phyloP scores from a whole-genome alignment of 345 rosid species.

The Aquilaria malaccensis region DNA sequence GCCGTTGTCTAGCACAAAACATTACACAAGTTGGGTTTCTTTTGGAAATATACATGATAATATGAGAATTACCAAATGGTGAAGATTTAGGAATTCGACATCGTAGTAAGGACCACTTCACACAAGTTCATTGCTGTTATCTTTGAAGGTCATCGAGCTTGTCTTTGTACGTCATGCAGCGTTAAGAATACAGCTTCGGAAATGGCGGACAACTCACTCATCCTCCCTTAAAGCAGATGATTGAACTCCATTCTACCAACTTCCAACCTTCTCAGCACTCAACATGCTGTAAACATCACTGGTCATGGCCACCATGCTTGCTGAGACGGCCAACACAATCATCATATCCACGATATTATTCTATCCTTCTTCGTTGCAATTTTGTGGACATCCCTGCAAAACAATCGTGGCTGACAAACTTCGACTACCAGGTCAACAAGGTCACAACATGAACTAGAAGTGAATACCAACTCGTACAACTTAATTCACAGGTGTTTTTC shows the following conservation, averaged over 20 bases:
- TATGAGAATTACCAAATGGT: too few relatives aligned
- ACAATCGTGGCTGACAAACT: background rate
- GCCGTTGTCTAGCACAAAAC: too few relatives aligned
- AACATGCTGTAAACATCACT: conserved; percentile 45
- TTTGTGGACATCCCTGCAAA: conserved; percentile 42
- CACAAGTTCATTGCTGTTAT: background rate
- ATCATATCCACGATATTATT: conserved; percentile 47
- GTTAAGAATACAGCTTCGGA: background rate
- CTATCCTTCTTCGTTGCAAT: conserved; percentile 47
- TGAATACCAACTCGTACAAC: background rate
- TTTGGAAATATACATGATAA: too few relatives aligned
- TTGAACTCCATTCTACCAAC: conserved; percentile 10
- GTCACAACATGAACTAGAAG: background rate
- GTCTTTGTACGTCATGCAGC: background rate
- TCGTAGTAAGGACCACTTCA: too few relatives aligned
- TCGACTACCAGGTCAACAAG: background rate
- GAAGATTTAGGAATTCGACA: too few relatives aligned
- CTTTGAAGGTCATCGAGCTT: background rate
- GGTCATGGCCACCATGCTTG: conserved; percentile 52
- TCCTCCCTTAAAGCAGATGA: background rate
- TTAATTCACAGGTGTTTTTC: too few relatives aligned
- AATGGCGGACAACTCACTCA: background rate
- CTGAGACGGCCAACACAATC: conserved; percentile 45
- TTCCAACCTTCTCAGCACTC: conserved; percentile 14
- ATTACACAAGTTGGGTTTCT: too few relatives aligned